Evolutionary conservation across 2,329 filamentous ascomycete genomes (phyloP).

Genomic region (Colletotrichum truncatum): DNA sequence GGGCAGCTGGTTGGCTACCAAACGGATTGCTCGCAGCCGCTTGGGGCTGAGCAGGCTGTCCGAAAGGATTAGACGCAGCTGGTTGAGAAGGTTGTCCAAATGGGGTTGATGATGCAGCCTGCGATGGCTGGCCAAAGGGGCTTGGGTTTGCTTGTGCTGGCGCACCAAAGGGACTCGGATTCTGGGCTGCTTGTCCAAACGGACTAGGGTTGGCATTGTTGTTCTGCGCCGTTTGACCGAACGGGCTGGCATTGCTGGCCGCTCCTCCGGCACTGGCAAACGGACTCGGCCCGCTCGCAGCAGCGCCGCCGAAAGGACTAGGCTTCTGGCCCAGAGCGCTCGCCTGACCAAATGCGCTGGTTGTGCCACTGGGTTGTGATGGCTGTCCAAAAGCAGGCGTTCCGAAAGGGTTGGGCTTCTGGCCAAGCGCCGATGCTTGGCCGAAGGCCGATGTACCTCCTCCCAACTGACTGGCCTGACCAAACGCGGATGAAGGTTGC

Average conservation of each 20-base stretch:
- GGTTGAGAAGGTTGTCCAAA: conserved; percentile 31
- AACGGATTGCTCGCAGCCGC: conserved; percentile 39
- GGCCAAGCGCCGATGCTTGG: conserved; percentile 45
- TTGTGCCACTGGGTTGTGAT: not conserved
- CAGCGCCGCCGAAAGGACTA: conserved; percentile 46
- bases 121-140: not conserved
- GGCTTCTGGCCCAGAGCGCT: conserved; percentile 46
- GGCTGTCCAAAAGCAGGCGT: conserved; percentile 33
- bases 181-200: conserved; percentile 21
- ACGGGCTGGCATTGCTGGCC: conserved; percentile 11
- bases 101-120: not conserved
- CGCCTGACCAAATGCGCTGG: conserved; percentile 47
- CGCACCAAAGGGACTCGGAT: conserved; percentile 12
- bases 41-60: conserved; percentile 26
- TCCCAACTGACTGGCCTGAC: conserved; percentile 38
- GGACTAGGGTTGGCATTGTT: conserved; percentile 20
- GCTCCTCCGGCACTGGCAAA: conserved; percentile 21
- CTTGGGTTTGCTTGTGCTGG: conserved; percentile 12
- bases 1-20: conserved; percentile 25
- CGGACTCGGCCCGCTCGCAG: conserved; percentile 31
- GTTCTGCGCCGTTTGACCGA: conserved; percentile 21
- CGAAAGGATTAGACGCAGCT: conserved; percentile 32
- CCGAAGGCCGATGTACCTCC: conserved; percentile 42
- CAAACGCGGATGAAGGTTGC: conserved; percentile 42
- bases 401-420: conserved; percentile 41